Evolutionary conservation across 2,329 filamentous ascomycete species (phyloP).

Genomic region (Penicillium sp.): DNA sequence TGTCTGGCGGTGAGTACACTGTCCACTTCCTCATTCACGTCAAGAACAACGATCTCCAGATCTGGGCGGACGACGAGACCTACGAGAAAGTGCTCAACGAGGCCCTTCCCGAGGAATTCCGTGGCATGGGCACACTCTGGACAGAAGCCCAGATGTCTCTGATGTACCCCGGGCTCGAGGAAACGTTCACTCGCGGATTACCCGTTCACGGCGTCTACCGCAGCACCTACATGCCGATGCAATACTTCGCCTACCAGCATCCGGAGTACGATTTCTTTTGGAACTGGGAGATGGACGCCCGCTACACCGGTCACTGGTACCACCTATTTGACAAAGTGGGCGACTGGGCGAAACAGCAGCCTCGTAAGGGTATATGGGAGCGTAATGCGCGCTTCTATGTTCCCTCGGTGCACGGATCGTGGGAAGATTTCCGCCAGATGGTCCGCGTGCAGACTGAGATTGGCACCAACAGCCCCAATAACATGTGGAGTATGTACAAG

Average conservation of each 20-base stretch:
- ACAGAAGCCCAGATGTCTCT: slow-evolving; percentile 91
- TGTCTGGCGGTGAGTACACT: slow-evolving; percentile 80
- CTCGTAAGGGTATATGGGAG: slow-evolving; percentile 81
- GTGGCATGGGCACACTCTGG: slow-evolving; percentile 88
- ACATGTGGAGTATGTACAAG: slow-evolving; percentile 66
- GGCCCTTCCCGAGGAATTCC: slow-evolving; percentile 81
- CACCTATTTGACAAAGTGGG: slow-evolving; percentile 75
- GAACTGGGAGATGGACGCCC: slow-evolving; percentile 87
- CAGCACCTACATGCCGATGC: slow-evolving; percentile 90
- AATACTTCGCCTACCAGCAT: slow-evolving; percentile 84
- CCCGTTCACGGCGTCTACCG: slow-evolving; percentile 92
- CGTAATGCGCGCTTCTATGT: slow-evolving; percentile 79
- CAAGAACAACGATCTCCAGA: slow-evolving; percentile 76
- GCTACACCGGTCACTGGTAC: slow-evolving; percentile 81
- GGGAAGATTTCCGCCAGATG: slow-evolving; percentile 81
- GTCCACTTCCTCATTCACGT: slow-evolving; percentile 87
- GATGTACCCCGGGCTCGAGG: slow-evolving; percentile 85
- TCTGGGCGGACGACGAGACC: slow-evolving; percentile 79
- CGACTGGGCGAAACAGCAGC: slow-evolving; percentile 73
- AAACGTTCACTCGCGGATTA: slow-evolving; percentile 73
- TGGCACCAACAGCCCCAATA: slow-evolving; percentile 68
- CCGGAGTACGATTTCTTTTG: slow-evolving; percentile 82
- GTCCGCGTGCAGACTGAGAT: slow-evolving; percentile 76
- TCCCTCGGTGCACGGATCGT: slow-evolving; percentile 75
- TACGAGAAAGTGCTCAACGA: slow-evolving; percentile 74